Evolutionary conservation across 78 protist species (phyloP), one percentile per base, ranked within the genome.

Genomic region (Acrasis kona): DNA sequence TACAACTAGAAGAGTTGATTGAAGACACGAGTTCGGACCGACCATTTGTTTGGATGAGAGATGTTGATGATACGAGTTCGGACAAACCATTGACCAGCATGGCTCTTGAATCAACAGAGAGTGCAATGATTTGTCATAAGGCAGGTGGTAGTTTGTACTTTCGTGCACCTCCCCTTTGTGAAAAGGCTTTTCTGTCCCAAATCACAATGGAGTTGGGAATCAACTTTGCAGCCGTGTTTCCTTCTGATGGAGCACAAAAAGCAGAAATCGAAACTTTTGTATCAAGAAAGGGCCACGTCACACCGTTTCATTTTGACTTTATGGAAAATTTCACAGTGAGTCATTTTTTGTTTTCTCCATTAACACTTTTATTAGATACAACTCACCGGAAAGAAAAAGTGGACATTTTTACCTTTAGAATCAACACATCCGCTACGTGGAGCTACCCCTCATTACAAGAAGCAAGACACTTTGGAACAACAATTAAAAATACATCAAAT

Each of bases 311-410:
- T n/a, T 73, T 78, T 32, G 82, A 78, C 38, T 78, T 78, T n/a
- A 78, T 76, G 82, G 81, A 78, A n/a, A 78, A 78, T 78, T 67
- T 78, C 71, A 78, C 82, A 9, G n/a, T 78, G n/a, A n/a, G n/a
- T n/a, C n/a, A n/a, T n/a, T n/a, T n/a, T n/a, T n/a, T n/a, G n/a
- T n/a, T n/a, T n/a, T n/a, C n/a, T n/a, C n/a, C n/a, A n/a, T n/a
- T n/a, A n/a, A n/a, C n/a, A n/a, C n/a, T n/a, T n/a, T n/a, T n/a
- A n/a, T n/a, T n/a, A n/a, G n/a, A n/a, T n/a, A 12, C 82, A 78
- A 31, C 28, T 78, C 32, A 50, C 28, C 30, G 82, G 82, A 27
- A 78, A 8, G 35, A 78, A 78, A 31, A 78, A 9, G 29, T 78
- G 82, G 82, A n/a, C 10, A 27, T 3, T 78, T 28, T 3, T 2